Base-by-base conservation (phyloP, 225 moss, liverwort and hornwort species). In the Takakia lepidozioides region DNA sequence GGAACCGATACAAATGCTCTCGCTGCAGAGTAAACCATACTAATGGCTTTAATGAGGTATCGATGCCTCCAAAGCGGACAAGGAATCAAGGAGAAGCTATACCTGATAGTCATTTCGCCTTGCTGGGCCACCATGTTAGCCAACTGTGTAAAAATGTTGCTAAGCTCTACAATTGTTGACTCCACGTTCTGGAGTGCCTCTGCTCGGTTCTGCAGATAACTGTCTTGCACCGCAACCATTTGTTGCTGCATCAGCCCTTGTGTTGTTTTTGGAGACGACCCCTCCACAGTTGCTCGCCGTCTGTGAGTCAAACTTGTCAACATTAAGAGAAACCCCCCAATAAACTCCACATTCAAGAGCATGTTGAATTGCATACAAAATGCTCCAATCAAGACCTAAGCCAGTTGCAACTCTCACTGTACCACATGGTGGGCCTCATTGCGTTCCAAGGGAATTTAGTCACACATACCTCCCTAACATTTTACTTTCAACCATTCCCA, bases 81-180 rank as follows among this genome's bases (percentile, higher is more conserved):
- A n/a, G n/a, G n/a, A n/a, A n/a, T n/a, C n/a, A n/a, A n/a, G n/a
- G n/a, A n/a, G 20, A 14, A 46, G 24, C 5, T 24, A 9, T 54
- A 93, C 93, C 93, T 84, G 63, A 95, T 82, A n/a, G 93, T 86
- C 24, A 90, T 50, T 51, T 90, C 90, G 43, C 95, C 95, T 83
- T 95, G 95, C 73, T 90, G 59, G 36, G 95, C 84, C 72, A 98
- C 95, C 95, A 98, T 98, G 23, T 82, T 91, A 47, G 95, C 95
- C 75, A 98, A 63, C 62, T 98, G 90, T 1, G 84, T 77, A 51
- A 98, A 98, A 53, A 98, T 98, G 55, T 73, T 90, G 65, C 95
- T 85, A 46, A 98, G 85, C 51, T 98, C 95, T 64, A 79, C 86
- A 21, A 98, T 98, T 2, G 95, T 98, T 18, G 87, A 77, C 73